A percentile compares a stretch with the other conserved stretches of the same genome.
phyloP scores from a whole-genome alignment of 2,329 filamentous ascomycete genomes.

The Fusarium penzigii region DNA sequence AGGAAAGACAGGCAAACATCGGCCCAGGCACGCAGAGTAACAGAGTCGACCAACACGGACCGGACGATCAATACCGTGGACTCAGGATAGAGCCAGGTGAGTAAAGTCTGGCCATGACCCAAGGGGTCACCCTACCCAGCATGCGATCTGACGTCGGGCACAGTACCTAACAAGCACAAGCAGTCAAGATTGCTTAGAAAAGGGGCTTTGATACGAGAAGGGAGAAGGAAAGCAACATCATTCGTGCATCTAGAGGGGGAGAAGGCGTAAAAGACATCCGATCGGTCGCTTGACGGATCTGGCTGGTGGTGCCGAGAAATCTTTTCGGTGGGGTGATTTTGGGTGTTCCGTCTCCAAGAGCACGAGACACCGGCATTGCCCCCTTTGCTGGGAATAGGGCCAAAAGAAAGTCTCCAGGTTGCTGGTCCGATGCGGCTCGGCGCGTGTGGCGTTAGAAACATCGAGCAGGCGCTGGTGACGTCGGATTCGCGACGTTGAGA shows the following conservation, averaged over 20 bases:
- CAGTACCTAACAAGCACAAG: slow-evolving; percentile 17
- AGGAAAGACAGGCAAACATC: slow-evolving; percentile 14
- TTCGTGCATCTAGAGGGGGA: slow-evolving; percentile 21
- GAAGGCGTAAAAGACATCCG: slow-evolving; percentile 24
- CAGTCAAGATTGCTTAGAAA: slow-evolving; percentile 15
- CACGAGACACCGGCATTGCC: slow-evolving; percentile 29
- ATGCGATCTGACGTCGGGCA: slow-evolving; percentile 22
- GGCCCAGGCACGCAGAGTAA: slow-evolving; percentile 13
- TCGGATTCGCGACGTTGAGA: slow-evolving; percentile 23
- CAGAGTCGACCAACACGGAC: slow-evolving; percentile 7
- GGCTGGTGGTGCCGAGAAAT: slow-evolving; percentile 32
- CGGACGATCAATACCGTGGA: slow-evolving; percentile 13
- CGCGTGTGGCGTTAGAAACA: slow-evolving; percentile 25
- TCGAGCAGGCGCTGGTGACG: slow-evolving; percentile 26
- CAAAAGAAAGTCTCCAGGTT: slow-evolving; percentile 12
- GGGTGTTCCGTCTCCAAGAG: slow-evolving; percentile 18
- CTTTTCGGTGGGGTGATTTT: slow-evolving; percentile 32
- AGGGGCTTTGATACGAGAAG: slow-evolving; percentile 7
- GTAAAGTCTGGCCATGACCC: slow-evolving; percentile 22
- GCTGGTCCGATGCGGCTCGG: slow-evolving; percentile 24
- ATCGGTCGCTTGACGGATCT: slow-evolving; percentile 27
- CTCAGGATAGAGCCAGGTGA: slow-evolving; percentile 17
- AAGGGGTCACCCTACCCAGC: slow-evolving; percentile 29
- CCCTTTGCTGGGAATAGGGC: slow-evolving; percentile 18
- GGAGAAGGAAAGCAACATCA: slow-evolving; percentile 12